phyloP scores from a whole-genome alignment of 192 early-diverging fungal genomes.

The Neocallimastix lanati region DNA sequence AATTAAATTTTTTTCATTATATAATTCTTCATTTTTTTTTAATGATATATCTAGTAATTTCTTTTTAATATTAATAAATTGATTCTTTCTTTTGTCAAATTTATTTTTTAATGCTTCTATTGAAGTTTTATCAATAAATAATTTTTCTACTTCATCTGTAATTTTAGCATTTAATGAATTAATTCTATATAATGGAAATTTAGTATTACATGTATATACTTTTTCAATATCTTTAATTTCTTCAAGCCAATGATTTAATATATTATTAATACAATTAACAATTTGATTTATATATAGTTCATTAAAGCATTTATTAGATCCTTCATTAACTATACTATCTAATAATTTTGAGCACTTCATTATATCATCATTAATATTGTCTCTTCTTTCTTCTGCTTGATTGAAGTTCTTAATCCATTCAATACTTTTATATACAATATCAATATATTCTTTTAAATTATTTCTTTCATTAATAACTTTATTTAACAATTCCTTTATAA shows the following conservation, averaged over 20 bases:
- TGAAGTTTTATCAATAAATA: neutral
- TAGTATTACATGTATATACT: neutral
- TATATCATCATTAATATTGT: neutral
- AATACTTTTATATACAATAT: neutral
- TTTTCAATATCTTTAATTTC: neutral
- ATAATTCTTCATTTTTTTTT: neutral
- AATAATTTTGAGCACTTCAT: neutral
- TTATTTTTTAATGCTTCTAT: neutral
- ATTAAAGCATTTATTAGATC: neutral
- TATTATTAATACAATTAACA: neutral
- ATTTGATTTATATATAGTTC: neutral
- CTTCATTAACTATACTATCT: neutral
- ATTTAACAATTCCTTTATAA: neutral
- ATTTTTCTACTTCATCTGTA: neutral
- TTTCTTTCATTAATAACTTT: neutral
- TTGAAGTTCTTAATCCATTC: neutral
- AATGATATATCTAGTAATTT: neutral
- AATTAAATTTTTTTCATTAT: neutral
- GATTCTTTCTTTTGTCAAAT: neutral
- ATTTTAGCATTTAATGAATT: neutral
- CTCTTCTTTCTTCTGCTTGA: neutral
- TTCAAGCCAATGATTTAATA: neutral
- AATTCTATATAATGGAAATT: neutral
- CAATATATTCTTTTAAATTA: neutral
- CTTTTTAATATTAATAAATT: neutral